Evolutionary conservation across 805 yeast species (phyloP).

Genomic region (Suhomyces pyralidae): DNA sequence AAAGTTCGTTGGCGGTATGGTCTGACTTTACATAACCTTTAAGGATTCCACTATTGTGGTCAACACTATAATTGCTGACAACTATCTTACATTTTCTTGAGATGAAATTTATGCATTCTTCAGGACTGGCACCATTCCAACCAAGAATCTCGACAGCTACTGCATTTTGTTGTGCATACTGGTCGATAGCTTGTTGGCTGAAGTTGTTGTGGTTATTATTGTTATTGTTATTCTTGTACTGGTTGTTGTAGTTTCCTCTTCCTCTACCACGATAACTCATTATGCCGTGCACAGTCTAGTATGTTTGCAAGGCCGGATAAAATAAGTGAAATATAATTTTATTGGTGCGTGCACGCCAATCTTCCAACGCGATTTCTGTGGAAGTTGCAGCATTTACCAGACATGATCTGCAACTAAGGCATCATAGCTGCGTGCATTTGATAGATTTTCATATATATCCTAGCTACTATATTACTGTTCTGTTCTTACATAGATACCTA

Average conservation of each 20-base stretch:
- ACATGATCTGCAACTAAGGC: background rate
- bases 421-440: background rate
- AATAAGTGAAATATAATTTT: background rate
- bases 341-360: background rate
- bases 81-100: slow-evolving; percentile 61
- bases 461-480: background rate
- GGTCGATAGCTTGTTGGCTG: slow-evolving; percentile 22
- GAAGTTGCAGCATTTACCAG: background rate
- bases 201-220: slow-evolving; percentile 13
- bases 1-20: slow-evolving; percentile 56
- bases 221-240: slow-evolving; percentile 12
- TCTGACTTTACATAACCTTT: slow-evolving; percentile 55
- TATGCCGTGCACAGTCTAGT: slow-evolving; percentile 8
- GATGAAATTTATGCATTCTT: slow-evolving; percentile 66
- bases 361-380: background rate
- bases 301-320: background rate
- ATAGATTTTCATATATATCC: background rate
- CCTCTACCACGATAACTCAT: slow-evolving; percentile 42
- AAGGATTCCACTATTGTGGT: slow-evolving; percentile 48
- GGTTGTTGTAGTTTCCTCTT: slow-evolving; percentile 14
- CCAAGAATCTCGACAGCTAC: slow-evolving; percentile 63
- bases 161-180: slow-evolving; percentile 29
- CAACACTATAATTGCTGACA: slow-evolving; percentile 51
- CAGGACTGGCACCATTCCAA: slow-evolving; percentile 77
- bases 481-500: background rate